Evolutionary conservation across 164 flowering plant species (phyloP).

Genomic region (Macadamia tetraphylla): DNA sequence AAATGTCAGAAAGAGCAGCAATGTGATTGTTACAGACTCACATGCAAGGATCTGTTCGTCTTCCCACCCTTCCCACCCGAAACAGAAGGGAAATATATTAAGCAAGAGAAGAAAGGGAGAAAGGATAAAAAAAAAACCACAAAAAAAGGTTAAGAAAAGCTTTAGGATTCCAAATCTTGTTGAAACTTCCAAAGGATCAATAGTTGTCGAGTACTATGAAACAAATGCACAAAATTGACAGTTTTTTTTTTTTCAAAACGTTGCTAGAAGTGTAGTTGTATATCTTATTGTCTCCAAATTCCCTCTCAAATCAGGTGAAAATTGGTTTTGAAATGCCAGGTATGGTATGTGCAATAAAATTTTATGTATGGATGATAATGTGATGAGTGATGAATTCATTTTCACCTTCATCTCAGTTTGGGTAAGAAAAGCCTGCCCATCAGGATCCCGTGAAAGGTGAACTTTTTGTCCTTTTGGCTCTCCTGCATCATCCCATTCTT

Average conservation of each 20-base stretch:
- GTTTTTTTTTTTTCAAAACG: not conserved
- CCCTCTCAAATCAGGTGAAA: not conserved
- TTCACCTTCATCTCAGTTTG: constrained; percentile 88
- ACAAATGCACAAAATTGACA: not conserved
- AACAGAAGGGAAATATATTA: not conserved
- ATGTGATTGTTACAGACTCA: not conserved
- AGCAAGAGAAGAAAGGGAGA: too few species aligned
- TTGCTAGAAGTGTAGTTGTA: not conserved
- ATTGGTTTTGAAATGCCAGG: not conserved
- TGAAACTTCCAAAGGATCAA: constrained; percentile 1
- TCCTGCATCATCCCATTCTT: constrained; percentile 83
- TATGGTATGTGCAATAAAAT: not conserved
- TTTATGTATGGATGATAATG: not conserved
- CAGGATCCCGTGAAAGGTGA: constrained; percentile 90
- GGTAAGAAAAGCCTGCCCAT: constrained; percentile 78
- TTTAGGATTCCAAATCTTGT: not conserved
- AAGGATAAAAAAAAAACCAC: too few species aligned
- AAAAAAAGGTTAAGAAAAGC: too few species aligned
- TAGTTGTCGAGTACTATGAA: not conserved
- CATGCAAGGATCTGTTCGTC: not conserved
- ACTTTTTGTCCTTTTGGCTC: constrained; percentile 65
- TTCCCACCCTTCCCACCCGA: too few species aligned
- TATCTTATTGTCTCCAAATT: not conserved
- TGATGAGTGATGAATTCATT: not conserved
- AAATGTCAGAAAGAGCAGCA: not conserved